Percentiles rank a stretch among this genome's conserved stretches.
Conservation (phyloP, 306 rosid species). For the Casuarina equisetifolia region DNA sequence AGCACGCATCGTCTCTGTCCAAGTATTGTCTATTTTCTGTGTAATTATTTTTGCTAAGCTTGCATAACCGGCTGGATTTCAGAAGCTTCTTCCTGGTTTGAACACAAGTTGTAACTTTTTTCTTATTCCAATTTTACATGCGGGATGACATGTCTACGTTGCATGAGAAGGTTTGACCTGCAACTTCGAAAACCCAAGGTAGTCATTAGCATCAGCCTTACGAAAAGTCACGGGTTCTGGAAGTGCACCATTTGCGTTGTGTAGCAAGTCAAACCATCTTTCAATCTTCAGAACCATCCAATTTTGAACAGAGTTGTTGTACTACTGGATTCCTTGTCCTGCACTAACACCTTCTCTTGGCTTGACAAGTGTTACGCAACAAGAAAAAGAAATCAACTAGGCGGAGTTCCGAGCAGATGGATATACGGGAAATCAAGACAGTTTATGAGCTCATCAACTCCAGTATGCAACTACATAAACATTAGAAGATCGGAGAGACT, state of each 20-base stretch:
- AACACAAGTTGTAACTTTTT: neutral
- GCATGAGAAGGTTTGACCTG: neutral
- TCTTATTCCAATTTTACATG: neutral
- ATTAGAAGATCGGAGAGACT: too few species aligned
- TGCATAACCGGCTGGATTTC: neutral
- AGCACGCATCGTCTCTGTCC: too few species aligned
- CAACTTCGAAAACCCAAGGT: neutral
- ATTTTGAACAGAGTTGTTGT: neutral
- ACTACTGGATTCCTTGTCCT: neutral
- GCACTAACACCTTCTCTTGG: neutral
- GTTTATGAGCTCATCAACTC: too few species aligned
- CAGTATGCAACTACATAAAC: too few species aligned
- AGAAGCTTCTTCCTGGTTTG: slow-evolving; percentile 2
- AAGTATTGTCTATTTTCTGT: too few species aligned
- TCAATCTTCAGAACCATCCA: neutral
- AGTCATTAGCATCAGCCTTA: too few species aligned
- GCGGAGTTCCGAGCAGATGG: too few species aligned
- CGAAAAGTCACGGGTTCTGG: neutral
- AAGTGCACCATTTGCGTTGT: neutral
- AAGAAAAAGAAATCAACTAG: too few species aligned
- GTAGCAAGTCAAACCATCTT: neutral
- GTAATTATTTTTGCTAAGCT: too few species aligned
- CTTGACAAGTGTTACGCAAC: neutral
- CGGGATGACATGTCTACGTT: neutral
- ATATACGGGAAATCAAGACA: too few species aligned